Base-by-base conservation (phyloP, 1,284 basidiomycete genomes). In the Cystobasidiaceae sp. region DNA sequence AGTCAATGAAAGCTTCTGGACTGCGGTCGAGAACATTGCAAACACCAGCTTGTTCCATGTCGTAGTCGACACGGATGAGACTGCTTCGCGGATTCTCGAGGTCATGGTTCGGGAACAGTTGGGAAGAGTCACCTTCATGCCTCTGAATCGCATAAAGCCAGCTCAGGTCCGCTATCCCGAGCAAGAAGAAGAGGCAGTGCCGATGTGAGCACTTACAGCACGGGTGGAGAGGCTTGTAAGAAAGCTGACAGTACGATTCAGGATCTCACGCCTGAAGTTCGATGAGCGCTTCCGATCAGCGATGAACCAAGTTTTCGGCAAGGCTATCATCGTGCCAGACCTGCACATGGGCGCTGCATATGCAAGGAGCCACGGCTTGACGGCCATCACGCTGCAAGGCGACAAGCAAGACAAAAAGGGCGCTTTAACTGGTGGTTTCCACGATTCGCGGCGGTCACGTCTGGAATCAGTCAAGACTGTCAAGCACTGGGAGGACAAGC, bases 21-120 rank as follows among this genome's bases (percentile, higher is more conserved):
- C 85, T 1, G 91, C 96, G 0, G 85, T 97, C 11, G 96, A 99
- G 76, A 83, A 92, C 37, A 97, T 93, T 0, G 96, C 93, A 0
- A 93, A 93, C 0, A 93, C 88, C 75, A 91, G 88, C 91, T 90
- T 99, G 41, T 99, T 98, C 81, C 94, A 98, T 73, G 87, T 98
- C 32, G 94, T 98, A 0, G 94, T 98, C 62, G 96, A 99, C 77
- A 91, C 83, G 13, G 96, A 98, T 74, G 87, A 87, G 44, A 97
- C 93, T 0, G 96, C 92, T 0, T 86, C 85, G 3, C 85, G 83
- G 71, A 84, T 97, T 17, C 84, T 99, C 21, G 89, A 96, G 25
- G 82, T 88, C 69, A 94, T 99, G 93, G 82, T 93, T 73, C 85
- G 85, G 73, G 92, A 97, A 73, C 89, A 88, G 75, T 88, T 85